phyloP scores from a whole-genome alignment of 352 stramenopile species.

The Thraustochytrium striatum region DNA sequence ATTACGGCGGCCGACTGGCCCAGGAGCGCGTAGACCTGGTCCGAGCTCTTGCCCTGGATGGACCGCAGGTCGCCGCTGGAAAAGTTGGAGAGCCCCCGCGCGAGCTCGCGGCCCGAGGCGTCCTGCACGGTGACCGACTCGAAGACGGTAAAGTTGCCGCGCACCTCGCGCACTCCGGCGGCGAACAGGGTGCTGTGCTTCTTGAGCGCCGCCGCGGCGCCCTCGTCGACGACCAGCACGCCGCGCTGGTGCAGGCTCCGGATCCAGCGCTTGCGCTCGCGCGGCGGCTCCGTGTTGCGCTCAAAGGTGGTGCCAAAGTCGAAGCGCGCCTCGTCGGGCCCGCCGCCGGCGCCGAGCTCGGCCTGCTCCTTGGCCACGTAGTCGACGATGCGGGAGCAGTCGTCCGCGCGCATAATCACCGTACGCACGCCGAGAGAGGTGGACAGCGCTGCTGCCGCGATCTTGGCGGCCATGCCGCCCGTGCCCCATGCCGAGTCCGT shows the following conservation, averaged over 20 bases:
- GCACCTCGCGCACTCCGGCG: constrained; percentile 1
- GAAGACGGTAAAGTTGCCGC: constrained; percentile 40
- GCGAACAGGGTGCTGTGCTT: constrained; percentile 33
- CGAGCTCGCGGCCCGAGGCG: constrained; percentile 14
- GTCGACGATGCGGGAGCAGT: constrained; percentile 27
- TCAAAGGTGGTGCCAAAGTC: constrained; percentile 49
- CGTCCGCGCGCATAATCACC: constrained; percentile 42
- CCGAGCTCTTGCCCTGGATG: constrained; percentile 9
- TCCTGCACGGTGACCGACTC: constrained; percentile 9
- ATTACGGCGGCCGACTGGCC: constrained; percentile 24
- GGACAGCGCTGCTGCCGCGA: constrained; percentile 40
- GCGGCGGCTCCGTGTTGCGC: background rate
- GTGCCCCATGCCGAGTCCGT: constrained; percentile 46
- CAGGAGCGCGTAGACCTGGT: constrained; percentile 28
- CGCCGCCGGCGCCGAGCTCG: background rate
- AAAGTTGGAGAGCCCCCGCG: constrained; percentile 28
- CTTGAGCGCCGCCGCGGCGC: background rate
- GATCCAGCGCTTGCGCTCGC: constrained; percentile 47
- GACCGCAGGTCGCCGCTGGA: background rate
- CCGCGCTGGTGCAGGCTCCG: constrained; percentile 18
- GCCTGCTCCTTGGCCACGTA: constrained; percentile 27
- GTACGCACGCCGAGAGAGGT: constrained; percentile 44
- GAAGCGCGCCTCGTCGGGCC: background rate
- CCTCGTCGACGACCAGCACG: constrained; percentile 24
- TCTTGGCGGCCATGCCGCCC: constrained; percentile 50